A percentile compares a stretch with the other conserved stretches of the same genome.
Conservation (phyloP, 2,329 filamentous ascomycete species). For the Cryoendolithus antarcticus region DNA sequence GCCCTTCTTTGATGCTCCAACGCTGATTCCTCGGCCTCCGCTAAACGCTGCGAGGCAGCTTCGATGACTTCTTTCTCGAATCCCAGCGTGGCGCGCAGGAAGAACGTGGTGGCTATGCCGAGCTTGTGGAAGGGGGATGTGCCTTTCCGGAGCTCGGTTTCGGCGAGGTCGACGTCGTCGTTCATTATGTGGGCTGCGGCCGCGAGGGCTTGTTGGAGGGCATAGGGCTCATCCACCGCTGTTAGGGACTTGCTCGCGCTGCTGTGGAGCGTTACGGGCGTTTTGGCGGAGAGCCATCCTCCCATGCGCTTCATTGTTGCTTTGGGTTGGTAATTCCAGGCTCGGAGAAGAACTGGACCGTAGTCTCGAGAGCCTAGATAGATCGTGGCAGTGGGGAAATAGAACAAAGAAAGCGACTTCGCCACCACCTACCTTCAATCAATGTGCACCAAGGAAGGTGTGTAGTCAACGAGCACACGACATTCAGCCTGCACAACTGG, state of each 20-base stretch:
- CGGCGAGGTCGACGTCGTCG: slow-evolving; percentile 66
- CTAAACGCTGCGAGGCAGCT: slow-evolving; percentile 61
- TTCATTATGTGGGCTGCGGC: slow-evolving; percentile 16
- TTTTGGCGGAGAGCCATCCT: slow-evolving; percentile 28
- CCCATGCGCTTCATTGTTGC: slow-evolving; percentile 21
- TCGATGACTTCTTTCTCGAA: slow-evolving; percentile 89
- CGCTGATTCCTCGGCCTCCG: slow-evolving; percentile 63
- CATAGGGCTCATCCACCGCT: slow-evolving; percentile 44
- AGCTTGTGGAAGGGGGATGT: slow-evolving; percentile 82
- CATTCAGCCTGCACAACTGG: too few relatives aligned
- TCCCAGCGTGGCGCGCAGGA: slow-evolving; percentile 74
- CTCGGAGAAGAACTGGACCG: too few relatives aligned
- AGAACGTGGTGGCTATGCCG: slow-evolving; percentile 67
- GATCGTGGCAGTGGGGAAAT: too few relatives aligned
- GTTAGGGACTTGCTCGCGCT: slow-evolving; percentile 42
- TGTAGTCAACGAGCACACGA: too few relatives aligned
- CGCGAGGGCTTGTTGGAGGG: slow-evolving; percentile 34
- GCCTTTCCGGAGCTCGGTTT: slow-evolving; percentile 57
- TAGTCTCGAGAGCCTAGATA: too few relatives aligned
- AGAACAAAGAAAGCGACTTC: too few relatives aligned
- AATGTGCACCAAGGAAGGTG: too few relatives aligned
- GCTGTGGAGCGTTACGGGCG: slow-evolving; percentile 14
- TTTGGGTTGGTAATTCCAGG: slow-evolving; percentile 1
- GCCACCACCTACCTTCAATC: too few relatives aligned
- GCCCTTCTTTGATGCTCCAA: slow-evolving; percentile 66